Evolutionary conservation across 2,329 filamentous ascomycete genomes (phyloP), one percentile per base, ranked within the genome.

Genomic region (Aspergillus sp.): DNA sequence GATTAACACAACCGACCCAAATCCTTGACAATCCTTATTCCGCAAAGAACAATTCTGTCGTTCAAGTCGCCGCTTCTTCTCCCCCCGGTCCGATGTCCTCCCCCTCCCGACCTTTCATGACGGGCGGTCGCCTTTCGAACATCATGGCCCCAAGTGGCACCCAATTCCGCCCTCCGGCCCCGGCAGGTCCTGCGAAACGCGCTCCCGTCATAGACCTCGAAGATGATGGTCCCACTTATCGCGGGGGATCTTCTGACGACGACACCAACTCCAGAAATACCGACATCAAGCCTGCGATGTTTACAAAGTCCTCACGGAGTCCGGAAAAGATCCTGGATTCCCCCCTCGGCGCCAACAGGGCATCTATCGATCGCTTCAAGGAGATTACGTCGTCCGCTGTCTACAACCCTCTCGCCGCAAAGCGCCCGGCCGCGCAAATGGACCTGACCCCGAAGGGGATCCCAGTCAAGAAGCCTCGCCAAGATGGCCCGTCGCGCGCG

Each of bases 41-140:
- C 45, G 61, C 63, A 1, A 63, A 60, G 52, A 55, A 63, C 50
- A 60, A 68, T 45, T 68, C 78, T 35, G 67, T 80, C 47, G 76
- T 96, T 51, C 92, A 96, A 69, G 92, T 96, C 3, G 86, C 87
- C 26, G 89, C 90, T n/a, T 96, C 92, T 3, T 96, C 93, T 1
- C 92, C 91, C 2, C 79, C 86, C 52, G 81, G 82, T 53, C 71
- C 76, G n/a, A 68, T 73, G 13, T 65, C 69, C 20, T 69, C 75
- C 33, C 69, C 73, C n/a, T 68, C 72, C 33, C 68, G 67, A 49
- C 65, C 61, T 53, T 58, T 50, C 43, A 61, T 65, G 61, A 62
- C 65, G 60, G 67, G 68, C 62, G 76, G 75, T 42, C 69, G 77
- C 30, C 64, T 87, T 41, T 82, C 80, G 19, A 84, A 78, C 56